These are phyloP conservation scores for Alternaria novae-zelandiae DNA, from an alignment of 2,329 filamentous ascomycete genomes.

Conservation along the genomic window DNA sequence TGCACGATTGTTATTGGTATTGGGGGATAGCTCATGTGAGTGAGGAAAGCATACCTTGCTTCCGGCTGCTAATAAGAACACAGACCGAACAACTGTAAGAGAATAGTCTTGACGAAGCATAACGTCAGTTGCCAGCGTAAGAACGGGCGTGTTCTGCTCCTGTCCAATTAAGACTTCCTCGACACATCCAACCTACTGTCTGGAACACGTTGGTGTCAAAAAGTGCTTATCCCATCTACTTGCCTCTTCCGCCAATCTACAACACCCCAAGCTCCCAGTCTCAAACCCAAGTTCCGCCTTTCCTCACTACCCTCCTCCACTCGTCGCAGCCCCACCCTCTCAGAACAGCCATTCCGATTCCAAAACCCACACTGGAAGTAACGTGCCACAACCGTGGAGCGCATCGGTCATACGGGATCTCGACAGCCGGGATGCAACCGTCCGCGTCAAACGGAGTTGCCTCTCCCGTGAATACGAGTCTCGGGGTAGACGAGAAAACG, in stretches of 20 bases:
- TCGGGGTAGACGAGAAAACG: background rate
- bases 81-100: background rate
- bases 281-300: background rate
- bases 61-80: background rate
- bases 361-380: background rate
- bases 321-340: background rate
- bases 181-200: too few relatives aligned
- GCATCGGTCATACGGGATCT: background rate
- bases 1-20: too few relatives aligned
- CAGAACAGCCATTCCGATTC: background rate
- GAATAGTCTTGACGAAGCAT: background rate
- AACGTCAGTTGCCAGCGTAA: fast-evolving
- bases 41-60: fast-evolving
- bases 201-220: too few relatives aligned
- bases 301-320: background rate
- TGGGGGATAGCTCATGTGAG: too few relatives aligned
- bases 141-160: background rate
- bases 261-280: background rate
- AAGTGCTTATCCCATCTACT: too few relatives aligned
- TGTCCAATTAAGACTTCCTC: background rate
- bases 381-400: background rate
- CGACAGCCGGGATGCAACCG: background rate
- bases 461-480: background rate
- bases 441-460: background rate
- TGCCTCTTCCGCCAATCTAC: too few relatives aligned